Percentiles rank a stretch among this genome's conserved stretches.
These are phyloP conservation scores for Ceriops decandra DNA, from an alignment of 345 rosid genomes.

Conservation along the genomic window DNA sequence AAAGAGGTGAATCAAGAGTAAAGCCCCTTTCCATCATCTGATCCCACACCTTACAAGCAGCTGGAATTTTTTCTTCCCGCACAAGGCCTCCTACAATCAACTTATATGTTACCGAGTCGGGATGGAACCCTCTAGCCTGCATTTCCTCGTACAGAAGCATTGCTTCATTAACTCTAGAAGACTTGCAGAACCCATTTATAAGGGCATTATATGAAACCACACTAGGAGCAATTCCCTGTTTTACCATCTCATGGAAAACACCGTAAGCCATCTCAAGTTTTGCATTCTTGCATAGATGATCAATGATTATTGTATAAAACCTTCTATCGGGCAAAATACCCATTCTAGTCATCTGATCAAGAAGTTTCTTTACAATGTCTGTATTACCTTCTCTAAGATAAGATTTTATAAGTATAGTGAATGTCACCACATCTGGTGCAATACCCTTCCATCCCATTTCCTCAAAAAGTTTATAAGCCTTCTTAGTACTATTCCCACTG, in stretches of 20 bases:
- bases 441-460: slow-evolving; percentile 69
- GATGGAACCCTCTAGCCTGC: slow-evolving; percentile 54
- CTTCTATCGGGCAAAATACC: slow-evolving; percentile 61
- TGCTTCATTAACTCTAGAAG: slow-evolving; percentile 57
- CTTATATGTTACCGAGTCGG: slow-evolving; percentile 80
- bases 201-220: slow-evolving; percentile 74
- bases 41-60: slow-evolving; percentile 86
- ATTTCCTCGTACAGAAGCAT: slow-evolving; percentile 64
- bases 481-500: slow-evolving; percentile 35
- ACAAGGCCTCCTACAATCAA: slow-evolving; percentile 78
- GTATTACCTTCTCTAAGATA: slow-evolving; percentile 62
- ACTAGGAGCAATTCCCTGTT: slow-evolving; percentile 67
- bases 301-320: slow-evolving; percentile 77
- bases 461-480: slow-evolving; percentile 61
- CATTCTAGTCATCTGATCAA: slow-evolving; percentile 60
- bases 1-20: slow-evolving; percentile 73
- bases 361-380: slow-evolving; percentile 57
- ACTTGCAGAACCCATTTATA: slow-evolving; percentile 71
- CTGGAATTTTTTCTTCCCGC: slow-evolving; percentile 48
- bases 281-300: slow-evolving; percentile 71
- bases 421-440: slow-evolving; percentile 64
- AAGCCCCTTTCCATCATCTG: slow-evolving; percentile 98
- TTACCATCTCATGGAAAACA: slow-evolving; percentile 68
- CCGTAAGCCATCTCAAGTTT: slow-evolving; percentile 58
- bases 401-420: slow-evolving; percentile 65